phyloP scores from a whole-genome alignment of 2,329 filamentous ascomycete genomes.

The Pyrenochaeta sp. region DNA sequence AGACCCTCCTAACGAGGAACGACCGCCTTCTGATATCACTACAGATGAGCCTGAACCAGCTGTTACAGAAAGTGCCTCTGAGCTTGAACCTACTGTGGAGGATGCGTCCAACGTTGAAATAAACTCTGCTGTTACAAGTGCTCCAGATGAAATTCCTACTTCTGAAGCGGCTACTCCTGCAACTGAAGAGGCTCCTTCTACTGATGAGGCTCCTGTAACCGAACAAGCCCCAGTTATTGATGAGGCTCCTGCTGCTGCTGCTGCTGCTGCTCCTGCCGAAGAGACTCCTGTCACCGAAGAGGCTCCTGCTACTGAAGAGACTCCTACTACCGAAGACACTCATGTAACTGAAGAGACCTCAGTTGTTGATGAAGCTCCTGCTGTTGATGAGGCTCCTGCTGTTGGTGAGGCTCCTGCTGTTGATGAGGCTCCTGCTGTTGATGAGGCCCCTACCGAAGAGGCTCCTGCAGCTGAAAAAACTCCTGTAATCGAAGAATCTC shows the following conservation, averaged over 20 bases:
- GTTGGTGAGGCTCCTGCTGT: background rate
- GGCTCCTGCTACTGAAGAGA: background rate
- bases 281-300: conserved; percentile 2
- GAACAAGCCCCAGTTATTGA: no score
- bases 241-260: background rate
- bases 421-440: no score
- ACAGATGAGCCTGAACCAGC: background rate
- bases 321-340: background rate
- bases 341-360: background rate
- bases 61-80: background rate
- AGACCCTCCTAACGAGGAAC: background rate
- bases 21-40: background rate
- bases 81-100: conserved; percentile 1
- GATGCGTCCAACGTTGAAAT: background rate
- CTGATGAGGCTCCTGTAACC: background rate
- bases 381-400: background rate
- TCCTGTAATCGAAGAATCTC: background rate
- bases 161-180: background rate
- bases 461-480: background rate
- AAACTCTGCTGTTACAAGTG: background rate
- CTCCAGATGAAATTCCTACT: background rate
- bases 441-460: conserved; percentile 12
- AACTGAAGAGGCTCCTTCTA: background rate
- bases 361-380: no score
- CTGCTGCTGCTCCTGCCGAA: background rate